Conservation (phyloP, 495 filamentous ascomycete genomes). For the Trichoderma erinaceum region DNA sequence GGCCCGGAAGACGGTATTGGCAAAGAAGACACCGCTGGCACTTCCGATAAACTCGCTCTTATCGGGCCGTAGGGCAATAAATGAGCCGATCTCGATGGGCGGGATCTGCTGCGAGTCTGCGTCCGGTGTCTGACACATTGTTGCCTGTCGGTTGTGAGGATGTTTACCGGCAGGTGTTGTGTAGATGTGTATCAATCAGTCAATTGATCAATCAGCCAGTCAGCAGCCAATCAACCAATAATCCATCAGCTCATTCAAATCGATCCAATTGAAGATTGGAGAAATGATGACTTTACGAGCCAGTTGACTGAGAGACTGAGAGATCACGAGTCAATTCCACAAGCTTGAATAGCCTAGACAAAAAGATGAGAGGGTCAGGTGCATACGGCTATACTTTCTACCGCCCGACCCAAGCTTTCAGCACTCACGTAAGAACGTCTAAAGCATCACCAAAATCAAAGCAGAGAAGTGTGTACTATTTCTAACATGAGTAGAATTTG, state of each 20-base stretch:
- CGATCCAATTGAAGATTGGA: neutral
- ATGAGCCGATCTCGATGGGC: constrained; percentile 12
- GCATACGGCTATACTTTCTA: constrained; percentile 5
- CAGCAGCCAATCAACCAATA: neutral
- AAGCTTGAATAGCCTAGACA: neutral
- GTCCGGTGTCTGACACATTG: neutral
- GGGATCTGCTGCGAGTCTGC: constrained; percentile 13
- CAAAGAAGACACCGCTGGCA: constrained; percentile 12
- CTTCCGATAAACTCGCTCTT: constrained; percentile 11
- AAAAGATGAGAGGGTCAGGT: constrained; percentile 5
- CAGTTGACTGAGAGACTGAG: neutral
- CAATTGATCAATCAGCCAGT: neutral
- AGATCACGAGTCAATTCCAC: neutral
- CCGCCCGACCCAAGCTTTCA: neutral
- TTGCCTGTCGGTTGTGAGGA: neutral
- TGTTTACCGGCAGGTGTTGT: neutral
- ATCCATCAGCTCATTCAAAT: neutral
- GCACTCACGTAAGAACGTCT: neutral
- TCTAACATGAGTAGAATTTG: too few species aligned
- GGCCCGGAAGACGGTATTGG: constrained; percentile 10
- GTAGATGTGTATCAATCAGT: neutral
- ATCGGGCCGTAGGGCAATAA: constrained; percentile 10
- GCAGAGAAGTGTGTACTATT: neutral
- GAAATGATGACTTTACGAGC: too few species aligned
- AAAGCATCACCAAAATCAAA: neutral